Conservation (phyloP, 2,329 filamentous ascomycete species). For the Colletotrichum tofieldiae region DNA sequence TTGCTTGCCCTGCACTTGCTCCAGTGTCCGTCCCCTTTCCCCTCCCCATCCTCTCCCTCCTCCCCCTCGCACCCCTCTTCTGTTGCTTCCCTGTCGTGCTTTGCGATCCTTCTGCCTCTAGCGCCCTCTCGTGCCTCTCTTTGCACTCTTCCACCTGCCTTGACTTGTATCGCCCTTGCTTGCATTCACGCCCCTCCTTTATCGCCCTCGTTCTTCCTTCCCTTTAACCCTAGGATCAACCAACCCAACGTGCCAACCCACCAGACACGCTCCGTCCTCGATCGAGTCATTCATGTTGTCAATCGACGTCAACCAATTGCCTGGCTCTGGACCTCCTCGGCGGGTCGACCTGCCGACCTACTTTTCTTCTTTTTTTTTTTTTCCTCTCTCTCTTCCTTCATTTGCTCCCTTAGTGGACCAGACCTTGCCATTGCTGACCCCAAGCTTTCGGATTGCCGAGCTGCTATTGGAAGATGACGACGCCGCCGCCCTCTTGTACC, state of each 20-base stretch:
- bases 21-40: conserved; percentile 1
- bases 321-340: conserved; percentile 22
- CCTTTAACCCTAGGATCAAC: conserved; percentile 35
- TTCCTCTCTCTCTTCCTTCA: not conserved
- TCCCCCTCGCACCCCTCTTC: not conserved
- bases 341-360: conserved; percentile 39
- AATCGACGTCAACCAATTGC: conserved; percentile 34
- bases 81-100: conserved; percentile 30
- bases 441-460: conserved; percentile 31
- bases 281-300: conserved; percentile 41
- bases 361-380: conserved; percentile 12
- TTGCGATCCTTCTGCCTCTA: conserved; percentile 23
- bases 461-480: conserved; percentile 36
- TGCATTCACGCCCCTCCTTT: conserved; percentile 30
- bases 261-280: conserved; percentile 31
- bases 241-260: conserved; percentile 30
- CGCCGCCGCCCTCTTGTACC: conserved; percentile 15
- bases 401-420: conserved; percentile 7
- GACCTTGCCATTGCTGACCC: conserved; percentile 24
- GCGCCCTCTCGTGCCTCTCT: conserved; percentile 19
- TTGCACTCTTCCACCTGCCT: conserved; percentile 5
- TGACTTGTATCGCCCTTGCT: conserved; percentile 28
- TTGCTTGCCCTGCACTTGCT: not conserved
- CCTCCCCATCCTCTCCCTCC: not conserved
- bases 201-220: conserved; percentile 15